Base-by-base conservation (phyloP, 139 green algal genomes). In the Chlamydomonas sp. region DNA sequence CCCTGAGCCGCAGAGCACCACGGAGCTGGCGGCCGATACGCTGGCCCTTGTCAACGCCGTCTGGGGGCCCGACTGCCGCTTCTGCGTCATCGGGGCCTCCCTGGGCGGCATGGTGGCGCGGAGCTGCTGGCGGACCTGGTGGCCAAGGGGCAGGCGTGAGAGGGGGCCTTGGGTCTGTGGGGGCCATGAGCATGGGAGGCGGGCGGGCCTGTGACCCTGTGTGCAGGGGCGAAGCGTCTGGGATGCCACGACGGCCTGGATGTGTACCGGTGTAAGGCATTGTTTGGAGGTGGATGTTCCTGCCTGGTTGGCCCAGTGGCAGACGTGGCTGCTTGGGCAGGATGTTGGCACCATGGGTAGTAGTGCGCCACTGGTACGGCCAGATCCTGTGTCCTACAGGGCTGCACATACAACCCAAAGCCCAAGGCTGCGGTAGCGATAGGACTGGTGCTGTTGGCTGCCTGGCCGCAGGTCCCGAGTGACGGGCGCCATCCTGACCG, bases 21-120 rank as follows among this genome's bases (percentile, higher is more conserved):
- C 17, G 7, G 60, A 69, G 60, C 77, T 81, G 59, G 77, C 77
- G 1, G 16, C 31, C 2, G 77, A 81, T 17, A 4, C 15, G 16
- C 77, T 69, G 77, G 77, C 77, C 15, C 60, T 81, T 60, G 77
- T 20, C 2, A 17, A 69, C 60, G 77, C 5, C 5, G 77, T 57
- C 17, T 8, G 49, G 59, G 77, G 77, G 1, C 12, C 60, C 16
- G 60, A 16, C 16, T 9, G 10, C 12, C 3, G 1, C 57, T 81
- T 81, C 77, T 68, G 16, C 77, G 5, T 81, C 16, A 31, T 81
- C 60, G 77, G 77, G 15, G 15, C 8, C 16, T 16, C 5, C 60
- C 59, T 81, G 77, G 77, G 77, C 59, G 77, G 77, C 77, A 69
- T 68, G 60, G 77, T 81, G 77, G 59, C 60, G 60, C 77, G 77